Evolutionary conservation across 495 filamentous ascomycete genomes (phyloP), one percentile per base, ranked within the genome.

Genomic region (Coniosporium apollinis): DNA sequence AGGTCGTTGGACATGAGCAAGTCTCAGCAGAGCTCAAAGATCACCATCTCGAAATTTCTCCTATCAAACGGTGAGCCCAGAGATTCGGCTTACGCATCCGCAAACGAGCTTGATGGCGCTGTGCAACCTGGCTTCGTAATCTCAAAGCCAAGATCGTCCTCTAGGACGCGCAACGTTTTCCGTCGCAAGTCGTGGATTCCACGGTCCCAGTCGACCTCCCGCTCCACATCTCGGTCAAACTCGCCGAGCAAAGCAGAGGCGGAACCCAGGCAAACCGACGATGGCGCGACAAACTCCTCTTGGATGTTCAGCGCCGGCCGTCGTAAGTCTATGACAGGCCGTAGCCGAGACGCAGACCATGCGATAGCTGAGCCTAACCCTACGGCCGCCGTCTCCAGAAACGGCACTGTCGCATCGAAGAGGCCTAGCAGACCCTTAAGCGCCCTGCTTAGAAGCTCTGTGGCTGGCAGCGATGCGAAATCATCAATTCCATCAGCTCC

Each of bases 11-110:
- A 5, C 15, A 19, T 7, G 13, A 24, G 11, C 7, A 37, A 47
- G 34, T 20, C 39, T 32, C 44, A 39, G 36, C 42, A 39, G 36
- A 47, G 31, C 20, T 33, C 44, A 5, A 36, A 43, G 30, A 42
- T 43, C 19, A 28, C 2, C 6, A 22, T 37, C 3, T 37, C 41
- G 18, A 46, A 39, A 16, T 11, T 33, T 11, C 17, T 30, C 2
- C 39, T 39, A 3, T 35, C 40, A 8, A 3, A 22, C 15, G 2
- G 34, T 15, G 25, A 37, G 13, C 15, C 17, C 14, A 14, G 25
- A 13, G 10, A 22, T 11, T 28, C 24, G 19, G 6, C 20, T 5
- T 19, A 34, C 19, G 24, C 29, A 5, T 10, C 5, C 32, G 22
- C 4, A 22, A 21, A 42, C 39, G 3, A 41, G 38, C 38, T 4